phyloP scores from a whole-genome alignment of 2,329 filamentous ascomycete genomes.

The Scopulariopsis brevicaulis region DNA sequence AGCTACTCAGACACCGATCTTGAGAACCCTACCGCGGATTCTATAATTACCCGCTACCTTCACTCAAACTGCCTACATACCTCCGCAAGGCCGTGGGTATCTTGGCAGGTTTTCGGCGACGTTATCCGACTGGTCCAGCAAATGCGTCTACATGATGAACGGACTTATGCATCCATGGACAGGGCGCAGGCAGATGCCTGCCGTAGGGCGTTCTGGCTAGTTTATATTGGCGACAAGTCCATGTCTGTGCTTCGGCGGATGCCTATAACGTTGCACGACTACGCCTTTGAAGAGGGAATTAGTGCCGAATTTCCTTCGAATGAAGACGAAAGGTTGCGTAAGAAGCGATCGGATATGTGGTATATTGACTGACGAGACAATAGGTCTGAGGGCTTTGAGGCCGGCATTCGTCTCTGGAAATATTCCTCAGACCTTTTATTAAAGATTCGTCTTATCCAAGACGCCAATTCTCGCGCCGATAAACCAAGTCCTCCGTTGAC shows the following conservation, averaged over 20 bases:
- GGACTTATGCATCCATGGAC: constrained; percentile 19
- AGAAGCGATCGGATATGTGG: constrained; percentile 5
- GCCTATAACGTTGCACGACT: constrained; percentile 30
- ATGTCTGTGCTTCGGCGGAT: constrained; percentile 25
- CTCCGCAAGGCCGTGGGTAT: constrained; percentile 26
- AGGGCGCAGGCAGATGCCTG: constrained; percentile 25
- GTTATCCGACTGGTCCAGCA: constrained; percentile 27
- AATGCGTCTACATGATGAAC: constrained; percentile 29
- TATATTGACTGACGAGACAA: constrained; percentile 5
- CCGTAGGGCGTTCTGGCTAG: constrained; percentile 23
- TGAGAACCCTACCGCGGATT: constrained; percentile 27
- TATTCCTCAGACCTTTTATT: constrained; percentile 25
- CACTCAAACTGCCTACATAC: constrained; percentile 33
- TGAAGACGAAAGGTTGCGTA: constrained; percentile 14
- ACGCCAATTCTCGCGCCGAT: constrained; percentile 12
- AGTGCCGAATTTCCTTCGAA: constrained; percentile 21
- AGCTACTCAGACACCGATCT: constrained; percentile 28
- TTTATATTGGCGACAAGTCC: constrained; percentile 27
- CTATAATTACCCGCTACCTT: constrained; percentile 29
- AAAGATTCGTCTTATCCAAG: constrained; percentile 20
- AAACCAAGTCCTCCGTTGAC: constrained; percentile 6
- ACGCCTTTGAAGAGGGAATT: constrained; percentile 26
- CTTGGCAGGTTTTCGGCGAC: constrained; percentile 33
- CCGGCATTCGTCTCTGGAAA: constrained; percentile 27
- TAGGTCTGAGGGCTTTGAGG: constrained; percentile 26